Percentiles rank a stretch among this genome's conserved stretches.
These are phyloP conservation scores for Pistacia vera DNA, from an alignment of 345 rosid genomes.

Conservation along the genomic window DNA sequence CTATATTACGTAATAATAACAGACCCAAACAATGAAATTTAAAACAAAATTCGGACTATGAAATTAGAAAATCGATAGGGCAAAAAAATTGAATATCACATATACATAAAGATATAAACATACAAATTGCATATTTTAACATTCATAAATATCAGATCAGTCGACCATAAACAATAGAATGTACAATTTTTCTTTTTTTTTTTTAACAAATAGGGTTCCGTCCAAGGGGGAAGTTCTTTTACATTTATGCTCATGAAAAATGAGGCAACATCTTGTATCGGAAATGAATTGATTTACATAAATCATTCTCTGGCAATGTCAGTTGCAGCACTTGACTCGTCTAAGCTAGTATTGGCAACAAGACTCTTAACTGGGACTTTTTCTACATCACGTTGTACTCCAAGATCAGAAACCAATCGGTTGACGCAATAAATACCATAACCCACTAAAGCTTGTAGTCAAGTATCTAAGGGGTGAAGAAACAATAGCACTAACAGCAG, in stretches of 20 bases:
- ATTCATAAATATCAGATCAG: too few relatives aligned
- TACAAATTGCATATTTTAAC: too few relatives aligned
- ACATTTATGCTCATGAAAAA: neutral
- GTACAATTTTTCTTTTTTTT: too few relatives aligned
- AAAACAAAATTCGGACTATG: too few relatives aligned
- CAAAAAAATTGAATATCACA: too few relatives aligned
- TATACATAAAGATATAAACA: too few relatives aligned
- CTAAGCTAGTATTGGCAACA: constrained; percentile 22
- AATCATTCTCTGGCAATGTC: constrained; percentile 4
- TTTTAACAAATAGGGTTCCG: too few relatives aligned
- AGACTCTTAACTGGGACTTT: constrained; percentile 52
- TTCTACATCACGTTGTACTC: constrained; percentile 60
- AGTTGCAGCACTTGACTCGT: constrained; percentile 10
- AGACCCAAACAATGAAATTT: too few relatives aligned
- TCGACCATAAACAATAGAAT: too few relatives aligned
- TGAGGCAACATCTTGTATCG: neutral
- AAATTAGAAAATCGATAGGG: too few relatives aligned
- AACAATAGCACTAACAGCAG: constrained; percentile 45
- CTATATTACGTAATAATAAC: too few relatives aligned
- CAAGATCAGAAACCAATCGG: constrained; percentile 59
- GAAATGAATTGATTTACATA: neutral
- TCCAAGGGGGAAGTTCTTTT: too few relatives aligned
- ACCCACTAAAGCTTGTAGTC: constrained; percentile 60
- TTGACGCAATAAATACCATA: constrained; percentile 50
- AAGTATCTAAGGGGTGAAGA: constrained; percentile 53